A percentile compares a stretch with the other conserved stretches of the same genome.
Conservation (phyloP, 768 basidiomycete genomes). For the Serendipita sp. region DNA sequence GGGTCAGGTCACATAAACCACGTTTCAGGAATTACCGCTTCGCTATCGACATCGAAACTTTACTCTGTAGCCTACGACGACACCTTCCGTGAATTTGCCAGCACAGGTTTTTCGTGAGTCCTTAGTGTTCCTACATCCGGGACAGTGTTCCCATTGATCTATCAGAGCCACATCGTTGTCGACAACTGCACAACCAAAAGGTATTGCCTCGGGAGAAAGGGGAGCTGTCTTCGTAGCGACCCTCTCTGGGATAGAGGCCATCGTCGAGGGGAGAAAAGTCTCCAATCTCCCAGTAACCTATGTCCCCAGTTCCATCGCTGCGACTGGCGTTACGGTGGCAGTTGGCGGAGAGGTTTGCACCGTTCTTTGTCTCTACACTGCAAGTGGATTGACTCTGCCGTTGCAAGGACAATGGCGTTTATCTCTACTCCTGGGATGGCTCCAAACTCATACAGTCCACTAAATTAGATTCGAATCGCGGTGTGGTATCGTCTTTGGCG, state of each 20-base stretch:
- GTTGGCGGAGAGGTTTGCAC: conserved; percentile 57
- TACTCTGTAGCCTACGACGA: conserved; percentile 76
- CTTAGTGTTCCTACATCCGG: neutral
- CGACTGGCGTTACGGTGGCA: conserved; percentile 35
- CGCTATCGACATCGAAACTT: conserved; percentile 30
- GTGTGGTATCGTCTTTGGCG: conserved; percentile 53
- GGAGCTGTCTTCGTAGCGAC: conserved; percentile 52
- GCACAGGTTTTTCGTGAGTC: conserved; percentile 35
- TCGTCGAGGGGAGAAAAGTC: conserved; percentile 55
- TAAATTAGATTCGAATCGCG: conserved; percentile 51
- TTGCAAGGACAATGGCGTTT: conserved; percentile 53
- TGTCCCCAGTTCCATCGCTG: conserved; percentile 42
- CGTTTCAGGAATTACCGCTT: conserved; percentile 43
- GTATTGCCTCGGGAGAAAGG: conserved; percentile 42
- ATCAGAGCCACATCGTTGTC: neutral
- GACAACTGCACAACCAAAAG: conserved; percentile 40
- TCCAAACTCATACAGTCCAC: conserved; percentile 36
- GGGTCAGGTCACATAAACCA: conserved; percentile 61
- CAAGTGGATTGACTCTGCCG: neutral
- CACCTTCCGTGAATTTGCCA: conserved; percentile 47
- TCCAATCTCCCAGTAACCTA: conserved; percentile 38
- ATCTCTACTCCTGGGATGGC: conserved; percentile 58
- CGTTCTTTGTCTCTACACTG: neutral
- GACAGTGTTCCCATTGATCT: neutral
- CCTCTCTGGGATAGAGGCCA: conserved; percentile 41